These are phyloP conservation scores for Triticum urartu DNA, from an alignment of 176 grass and related monocot genomes.

Conservation along the genomic window DNA sequence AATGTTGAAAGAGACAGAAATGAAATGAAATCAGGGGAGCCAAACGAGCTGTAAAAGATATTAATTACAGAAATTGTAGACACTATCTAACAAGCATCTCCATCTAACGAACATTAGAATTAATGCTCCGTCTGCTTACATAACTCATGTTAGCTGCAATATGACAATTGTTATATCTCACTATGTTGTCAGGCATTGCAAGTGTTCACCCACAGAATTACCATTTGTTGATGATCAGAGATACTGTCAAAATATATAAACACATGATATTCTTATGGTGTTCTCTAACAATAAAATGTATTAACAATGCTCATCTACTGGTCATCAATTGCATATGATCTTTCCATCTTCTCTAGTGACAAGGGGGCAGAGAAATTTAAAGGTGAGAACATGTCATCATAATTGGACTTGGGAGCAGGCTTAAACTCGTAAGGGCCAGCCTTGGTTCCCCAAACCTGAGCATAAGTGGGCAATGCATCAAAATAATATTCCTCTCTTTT, in stretches of 20 bases:
- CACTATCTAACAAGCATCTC: too few species aligned
- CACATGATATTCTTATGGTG: constrained; percentile 24
- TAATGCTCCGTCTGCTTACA: background rate
- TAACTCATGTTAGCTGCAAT: background rate
- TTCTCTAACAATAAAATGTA: constrained; percentile 42
- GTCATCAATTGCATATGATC: constrained; percentile 60
- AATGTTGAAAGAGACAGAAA: too few species aligned
- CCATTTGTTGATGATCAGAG: background rate
- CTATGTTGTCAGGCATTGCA: background rate
- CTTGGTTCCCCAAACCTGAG: constrained; percentile 87
- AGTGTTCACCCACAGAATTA: background rate
- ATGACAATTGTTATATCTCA: background rate
- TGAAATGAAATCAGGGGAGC: too few species aligned
- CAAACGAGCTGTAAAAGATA: too few species aligned
- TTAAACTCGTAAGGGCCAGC: constrained; percentile 89
- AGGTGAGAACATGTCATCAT: constrained; percentile 85
- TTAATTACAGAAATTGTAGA: too few species aligned
- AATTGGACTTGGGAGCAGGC: constrained; percentile 60
- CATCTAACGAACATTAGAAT: background rate
- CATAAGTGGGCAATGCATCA: constrained; percentile 10
- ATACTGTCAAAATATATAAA: background rate
- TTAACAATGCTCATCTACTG: constrained; percentile 33
- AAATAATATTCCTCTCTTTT: background rate
- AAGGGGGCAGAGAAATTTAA: constrained; percentile 75
- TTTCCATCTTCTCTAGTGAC: constrained; percentile 70